Base-by-base conservation (phyloP, 352 stramenopile genomes). In the Globisporangium recalcitrans region DNA sequence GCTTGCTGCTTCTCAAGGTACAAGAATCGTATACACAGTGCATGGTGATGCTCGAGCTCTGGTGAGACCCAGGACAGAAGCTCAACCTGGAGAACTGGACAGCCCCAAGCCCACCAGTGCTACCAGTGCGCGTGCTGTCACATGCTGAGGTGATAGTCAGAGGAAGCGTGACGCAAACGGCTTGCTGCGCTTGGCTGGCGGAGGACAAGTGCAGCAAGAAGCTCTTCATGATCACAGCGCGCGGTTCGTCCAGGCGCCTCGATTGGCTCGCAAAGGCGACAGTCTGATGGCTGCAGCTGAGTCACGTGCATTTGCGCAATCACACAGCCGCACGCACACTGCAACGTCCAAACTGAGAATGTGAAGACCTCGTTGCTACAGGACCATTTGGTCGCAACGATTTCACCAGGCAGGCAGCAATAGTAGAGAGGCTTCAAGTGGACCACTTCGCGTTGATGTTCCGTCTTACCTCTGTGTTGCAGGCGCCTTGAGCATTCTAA, bases 331-430 rank as follows among this genome's bases (percentile, higher is more conserved):
- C 24, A 4, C 24, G 22, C 46, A 53, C 14, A 31, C 21, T 4
- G 13, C 13, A 16, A 34, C 47, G 47, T 53, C 38, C 22, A 53
- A 31, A 40, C 26, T 29, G n/a, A 58, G 13, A 46, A 49, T 13
- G 47, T 56, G 58, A 51, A 49, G 58, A 47, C 26, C 14, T 53
- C 38, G 57, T 42, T 42, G 34, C 34, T 42, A 42, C 34, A 11
- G 34, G 34, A 42, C 34, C 34, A 42, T 42, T 16, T 42, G 16
- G 16, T 14, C 9, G 1, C 1, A 5, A n/a, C 9, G 1, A 32
- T 0, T 32, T n/a, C 11, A 34, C 8, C 4, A 1, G 31, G 11
- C 31, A 11, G 0, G 0, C 2, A 34, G 4, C 31, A 34, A 34
- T 34, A 1, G 9, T 1, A 34, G 11, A 34, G 31, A 34, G 31